Percentiles rank a stretch among this genome's conserved stretches.
These are phyloP conservation scores for Verbascum thapsus DNA, from an alignment of 257 asterid genomes.

Conservation along the genomic window DNA sequence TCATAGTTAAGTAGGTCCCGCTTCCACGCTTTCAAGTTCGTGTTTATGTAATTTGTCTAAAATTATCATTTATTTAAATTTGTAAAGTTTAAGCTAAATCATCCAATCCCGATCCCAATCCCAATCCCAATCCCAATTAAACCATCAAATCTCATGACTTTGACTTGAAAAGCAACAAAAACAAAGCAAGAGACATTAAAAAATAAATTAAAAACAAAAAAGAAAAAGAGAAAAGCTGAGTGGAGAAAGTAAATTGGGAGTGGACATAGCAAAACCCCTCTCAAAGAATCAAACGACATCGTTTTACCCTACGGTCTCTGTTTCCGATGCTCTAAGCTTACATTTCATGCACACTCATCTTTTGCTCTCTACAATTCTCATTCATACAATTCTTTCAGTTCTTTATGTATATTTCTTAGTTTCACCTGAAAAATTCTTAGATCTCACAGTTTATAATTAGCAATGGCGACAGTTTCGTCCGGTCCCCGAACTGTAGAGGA, in stretches of 20 bases:
- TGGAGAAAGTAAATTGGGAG: constrained; percentile 30
- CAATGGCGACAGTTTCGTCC: constrained; percentile 85
- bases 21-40: too few relatives aligned
- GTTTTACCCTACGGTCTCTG: constrained; percentile 30
- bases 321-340: constrained; percentile 29
- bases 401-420: constrained; percentile 32
- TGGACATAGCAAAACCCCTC: background rate
- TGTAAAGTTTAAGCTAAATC: too few relatives aligned
- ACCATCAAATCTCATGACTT: too few relatives aligned
- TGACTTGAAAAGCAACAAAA: too few relatives aligned
- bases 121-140: too few relatives aligned
- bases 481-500: constrained; percentile 91
- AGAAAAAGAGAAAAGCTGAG: background rate
- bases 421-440: constrained; percentile 22
- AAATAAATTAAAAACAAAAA: too few relatives aligned
- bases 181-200: too few relatives aligned
- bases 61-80: too few relatives aligned
- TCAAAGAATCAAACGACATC: constrained; percentile 31
- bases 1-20: too few relatives aligned
- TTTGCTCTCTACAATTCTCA: constrained; percentile 34
- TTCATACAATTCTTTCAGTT: constrained; percentile 37
- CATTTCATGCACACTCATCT: constrained; percentile 45
- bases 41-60: too few relatives aligned
- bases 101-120: too few relatives aligned
- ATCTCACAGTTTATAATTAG: constrained; percentile 30